Percentiles rank a stretch among this genome's conserved stretches.
phyloP scores from a whole-genome alignment of 2,329 filamentous ascomycete species.

The Aspergillus nomiae region DNA sequence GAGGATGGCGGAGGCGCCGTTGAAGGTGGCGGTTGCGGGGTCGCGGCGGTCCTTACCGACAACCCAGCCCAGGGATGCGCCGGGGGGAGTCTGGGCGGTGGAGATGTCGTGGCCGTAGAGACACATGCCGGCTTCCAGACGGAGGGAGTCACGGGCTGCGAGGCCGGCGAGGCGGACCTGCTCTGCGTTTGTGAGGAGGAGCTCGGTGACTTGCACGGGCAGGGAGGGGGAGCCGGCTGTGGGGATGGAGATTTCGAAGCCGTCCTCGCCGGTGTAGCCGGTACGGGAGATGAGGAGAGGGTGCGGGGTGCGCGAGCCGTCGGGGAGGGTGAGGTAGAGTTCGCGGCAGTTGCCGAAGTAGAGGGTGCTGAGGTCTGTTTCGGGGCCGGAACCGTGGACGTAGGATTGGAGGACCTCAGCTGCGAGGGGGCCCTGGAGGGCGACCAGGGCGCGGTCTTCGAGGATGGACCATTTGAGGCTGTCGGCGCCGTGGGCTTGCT shows the following conservation, averaged over 20 bases:
- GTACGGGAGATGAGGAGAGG: conserved; percentile 77
- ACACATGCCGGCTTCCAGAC: conserved; percentile 97
- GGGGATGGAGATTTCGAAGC: conserved; percentile 91
- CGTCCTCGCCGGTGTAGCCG: conserved; percentile 97
- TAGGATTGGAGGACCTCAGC: conserved; percentile 67
- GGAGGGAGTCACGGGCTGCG: conserved; percentile 85
- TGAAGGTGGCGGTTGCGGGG: conserved; percentile 66
- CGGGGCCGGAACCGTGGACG: conserved; percentile 54
- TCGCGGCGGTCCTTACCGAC: conserved; percentile 76
- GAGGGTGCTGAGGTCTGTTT: conserved; percentile 64
- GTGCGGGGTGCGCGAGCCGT: conserved; percentile 53
- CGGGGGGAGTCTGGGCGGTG: conserved; percentile 71
- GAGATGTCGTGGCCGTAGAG: conserved; percentile 98
- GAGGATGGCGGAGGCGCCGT: conserved; percentile 77
- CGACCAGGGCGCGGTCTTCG: conserved; percentile 75
- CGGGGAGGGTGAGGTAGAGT: conserved; percentile 63
- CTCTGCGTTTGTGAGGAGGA: conserved; percentile 66
- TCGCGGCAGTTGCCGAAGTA: conserved; percentile 79
- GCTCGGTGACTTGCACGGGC: conserved; percentile 61
- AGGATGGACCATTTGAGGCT: conserved; percentile 70
- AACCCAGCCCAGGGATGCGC: conserved; percentile 73
- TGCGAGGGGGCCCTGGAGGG: conserved; percentile 83
- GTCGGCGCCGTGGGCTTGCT: conserved; percentile 53
- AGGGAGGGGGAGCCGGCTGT: conserved; percentile 58
- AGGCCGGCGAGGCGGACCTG: conserved; percentile 81